phyloP scores from a whole-genome alignment of 1,284 basidiomycete species.

The Irpex sp. region DNA sequence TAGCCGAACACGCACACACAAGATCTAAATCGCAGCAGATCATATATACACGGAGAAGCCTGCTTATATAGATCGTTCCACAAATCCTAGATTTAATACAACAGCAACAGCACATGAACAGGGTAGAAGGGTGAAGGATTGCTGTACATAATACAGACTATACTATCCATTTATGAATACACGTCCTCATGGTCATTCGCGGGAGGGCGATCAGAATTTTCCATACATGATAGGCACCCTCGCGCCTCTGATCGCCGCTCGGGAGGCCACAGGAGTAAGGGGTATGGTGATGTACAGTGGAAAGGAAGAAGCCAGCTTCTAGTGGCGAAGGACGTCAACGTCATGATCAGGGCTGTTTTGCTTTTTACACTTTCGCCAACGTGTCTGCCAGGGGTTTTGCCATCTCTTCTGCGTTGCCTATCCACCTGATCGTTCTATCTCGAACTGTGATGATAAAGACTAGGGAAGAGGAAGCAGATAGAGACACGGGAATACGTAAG shows the following conservation, averaged over 20 bases:
- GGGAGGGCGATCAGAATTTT: not conserved
- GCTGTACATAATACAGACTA: not conserved
- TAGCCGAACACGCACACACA: slow-evolving; percentile 6
- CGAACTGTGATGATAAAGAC: slow-evolving; percentile 30
- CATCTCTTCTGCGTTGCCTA: slow-evolving; percentile 32
- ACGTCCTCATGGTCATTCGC: not conserved
- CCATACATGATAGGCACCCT: not conserved
- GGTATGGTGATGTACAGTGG: not conserved
- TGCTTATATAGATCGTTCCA: not conserved
- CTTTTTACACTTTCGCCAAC: slow-evolving; percentile 5
- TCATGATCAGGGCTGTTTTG: not conserved
- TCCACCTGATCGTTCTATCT: slow-evolving; percentile 27
- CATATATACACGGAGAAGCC: not conserved
- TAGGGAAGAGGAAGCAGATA: slow-evolving; percentile 1
- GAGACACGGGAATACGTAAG: not conserved
- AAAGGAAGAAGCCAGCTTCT: not conserved
- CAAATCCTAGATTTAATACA: not conserved
- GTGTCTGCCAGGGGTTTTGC: slow-evolving; percentile 22
- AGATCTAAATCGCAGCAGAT: not conserved
- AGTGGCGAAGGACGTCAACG: not conserved
- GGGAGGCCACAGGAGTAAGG: not conserved
- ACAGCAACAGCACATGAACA: not conserved
- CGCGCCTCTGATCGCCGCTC: not conserved
- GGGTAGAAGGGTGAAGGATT: not conserved
- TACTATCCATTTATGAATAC: not conserved